A percentile compares a stretch with the other conserved stretches of the same genome.
These are phyloP conservation scores for Coniosporium apollinis DNA, from an alignment of 495 filamentous ascomycete genomes.

Conservation along the genomic window DNA sequence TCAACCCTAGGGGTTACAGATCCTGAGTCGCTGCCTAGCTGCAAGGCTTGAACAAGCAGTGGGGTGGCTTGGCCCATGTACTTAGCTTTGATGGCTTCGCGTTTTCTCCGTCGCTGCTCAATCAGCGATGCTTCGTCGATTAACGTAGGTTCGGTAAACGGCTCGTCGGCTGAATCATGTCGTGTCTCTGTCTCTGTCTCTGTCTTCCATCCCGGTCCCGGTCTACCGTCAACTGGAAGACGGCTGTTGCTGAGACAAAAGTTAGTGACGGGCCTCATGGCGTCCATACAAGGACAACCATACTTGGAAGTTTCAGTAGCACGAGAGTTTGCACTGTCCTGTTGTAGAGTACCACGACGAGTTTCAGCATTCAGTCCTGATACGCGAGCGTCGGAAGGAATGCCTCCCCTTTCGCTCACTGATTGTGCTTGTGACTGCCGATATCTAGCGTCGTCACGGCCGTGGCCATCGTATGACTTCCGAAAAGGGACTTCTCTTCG, in stretches of 20 bases:
- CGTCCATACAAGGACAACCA: too few species aligned
- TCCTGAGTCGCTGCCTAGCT: slow-evolving; percentile 40
- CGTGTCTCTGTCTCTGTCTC: too few species aligned
- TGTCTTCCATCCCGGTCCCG: too few species aligned
- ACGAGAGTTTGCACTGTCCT: too few species aligned
- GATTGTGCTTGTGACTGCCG: slow-evolving; percentile 38
- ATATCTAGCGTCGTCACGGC: slow-evolving; percentile 11
- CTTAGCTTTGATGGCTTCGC: slow-evolving; percentile 79
- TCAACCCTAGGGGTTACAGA: slow-evolving; percentile 36
- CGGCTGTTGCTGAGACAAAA: too few species aligned
- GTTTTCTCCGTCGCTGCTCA: slow-evolving; percentile 69
- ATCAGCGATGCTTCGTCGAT: slow-evolving; percentile 66
- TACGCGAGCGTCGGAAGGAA: slow-evolving; percentile 35
- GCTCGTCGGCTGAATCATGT: too few species aligned
- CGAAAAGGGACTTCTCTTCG: too few species aligned
- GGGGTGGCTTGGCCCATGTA: slow-evolving; percentile 56
- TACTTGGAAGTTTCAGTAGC: too few species aligned
- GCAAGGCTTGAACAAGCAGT: slow-evolving; percentile 59
- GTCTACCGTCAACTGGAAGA: too few species aligned
- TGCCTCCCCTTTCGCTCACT: slow-evolving; percentile 50
- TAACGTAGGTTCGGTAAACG: too few species aligned
- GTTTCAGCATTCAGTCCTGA: slow-evolving; percentile 27
- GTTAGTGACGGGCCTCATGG: too few species aligned
- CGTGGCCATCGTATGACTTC: too few species aligned
- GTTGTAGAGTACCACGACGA: slow-evolving; percentile 25